A percentile compares a stretch with the other conserved stretches of the same genome.
Conservation (phyloP, 257 asterid genomes). For the Przewalskia tangutica region DNA sequence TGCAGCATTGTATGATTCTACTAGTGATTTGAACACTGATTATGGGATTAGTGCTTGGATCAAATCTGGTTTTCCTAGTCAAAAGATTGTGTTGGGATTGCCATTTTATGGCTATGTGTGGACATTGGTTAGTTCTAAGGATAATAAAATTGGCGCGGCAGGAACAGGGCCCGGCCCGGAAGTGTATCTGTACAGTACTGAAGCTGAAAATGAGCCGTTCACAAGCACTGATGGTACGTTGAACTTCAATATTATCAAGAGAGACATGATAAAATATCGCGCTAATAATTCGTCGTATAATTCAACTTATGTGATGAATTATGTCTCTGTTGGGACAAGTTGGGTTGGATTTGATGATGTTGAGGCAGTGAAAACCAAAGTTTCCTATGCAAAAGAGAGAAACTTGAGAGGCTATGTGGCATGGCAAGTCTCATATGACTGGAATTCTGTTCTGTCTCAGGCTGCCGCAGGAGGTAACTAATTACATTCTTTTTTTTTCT, state of each 20-base stretch:
- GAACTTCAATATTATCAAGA: not conserved
- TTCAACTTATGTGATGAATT: slow-evolving; percentile 15
- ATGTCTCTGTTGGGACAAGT: slow-evolving; percentile 2
- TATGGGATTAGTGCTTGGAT: slow-evolving; percentile 8
- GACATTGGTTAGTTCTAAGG: slow-evolving; percentile 3
- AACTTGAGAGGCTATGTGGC: slow-evolving; percentile 2
- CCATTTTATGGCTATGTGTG: not conserved
- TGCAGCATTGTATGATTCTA: not conserved
- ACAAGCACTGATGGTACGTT: not conserved
- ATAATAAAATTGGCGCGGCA: not conserved
- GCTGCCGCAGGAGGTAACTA: slow-evolving; percentile 3
- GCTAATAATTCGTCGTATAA: slow-evolving; percentile 1
- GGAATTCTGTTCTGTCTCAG: slow-evolving; percentile 8
- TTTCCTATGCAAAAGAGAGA: slow-evolving; percentile 14
- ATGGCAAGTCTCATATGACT: slow-evolving; percentile 9
- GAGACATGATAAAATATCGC: not conserved
- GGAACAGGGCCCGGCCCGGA: not conserved
- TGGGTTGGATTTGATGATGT: slow-evolving; percentile 23
- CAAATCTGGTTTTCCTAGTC: not conserved
- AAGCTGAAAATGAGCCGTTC: not conserved
- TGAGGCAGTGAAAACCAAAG: slow-evolving; percentile 14
- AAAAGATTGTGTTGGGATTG: not conserved
- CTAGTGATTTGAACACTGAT: not conserved
- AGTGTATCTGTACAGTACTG: not conserved
- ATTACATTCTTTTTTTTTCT: not conserved